phyloP scores from a whole-genome alignment of 2,329 filamentous ascomycete species.

The Penicillium hordei region DNA sequence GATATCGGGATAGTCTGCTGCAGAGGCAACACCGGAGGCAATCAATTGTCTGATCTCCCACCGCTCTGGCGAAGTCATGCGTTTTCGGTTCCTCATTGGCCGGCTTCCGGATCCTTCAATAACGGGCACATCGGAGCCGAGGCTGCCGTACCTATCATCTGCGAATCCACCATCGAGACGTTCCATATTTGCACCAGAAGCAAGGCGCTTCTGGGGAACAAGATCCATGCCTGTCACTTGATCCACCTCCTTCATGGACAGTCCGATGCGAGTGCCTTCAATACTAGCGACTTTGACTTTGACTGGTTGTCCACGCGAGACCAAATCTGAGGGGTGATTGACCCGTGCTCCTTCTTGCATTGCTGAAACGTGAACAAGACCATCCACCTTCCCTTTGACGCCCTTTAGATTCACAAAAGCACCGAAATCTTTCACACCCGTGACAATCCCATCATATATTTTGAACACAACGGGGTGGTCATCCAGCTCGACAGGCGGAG shows the following conservation, averaged over 20 bases:
- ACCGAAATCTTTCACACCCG: constrained; percentile 91
- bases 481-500: constrained; percentile 73
- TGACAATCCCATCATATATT: constrained; percentile 85
- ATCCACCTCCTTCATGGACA: constrained; percentile 98
- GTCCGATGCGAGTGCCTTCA: constrained; percentile 74
- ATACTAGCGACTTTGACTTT: constrained; percentile 92
- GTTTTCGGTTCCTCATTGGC: constrained; percentile 70
- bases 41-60: constrained; percentile 98
- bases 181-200: constrained; percentile 88
- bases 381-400: constrained; percentile 84
- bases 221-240: constrained; percentile 83
- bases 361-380: constrained; percentile 88
- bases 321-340: constrained; percentile 85
- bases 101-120: constrained; percentile 61
- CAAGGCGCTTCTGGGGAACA: constrained; percentile 72
- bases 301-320: constrained; percentile 76
- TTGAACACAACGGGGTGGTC: constrained; percentile 80
- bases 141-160: constrained; percentile 58
- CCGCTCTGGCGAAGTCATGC: constrained; percentile 92
- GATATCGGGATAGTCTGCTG: constrained; percentile 88
- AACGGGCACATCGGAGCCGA: constrained; percentile 58
- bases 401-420: constrained; percentile 91
- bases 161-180: constrained; percentile 63
- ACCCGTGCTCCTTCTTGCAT: constrained; percentile 82
- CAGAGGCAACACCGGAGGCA: constrained; percentile 88